Conservation (phyloP, 164 flowering plant genomes). For the Tetrastigma voinierianum region DNA sequence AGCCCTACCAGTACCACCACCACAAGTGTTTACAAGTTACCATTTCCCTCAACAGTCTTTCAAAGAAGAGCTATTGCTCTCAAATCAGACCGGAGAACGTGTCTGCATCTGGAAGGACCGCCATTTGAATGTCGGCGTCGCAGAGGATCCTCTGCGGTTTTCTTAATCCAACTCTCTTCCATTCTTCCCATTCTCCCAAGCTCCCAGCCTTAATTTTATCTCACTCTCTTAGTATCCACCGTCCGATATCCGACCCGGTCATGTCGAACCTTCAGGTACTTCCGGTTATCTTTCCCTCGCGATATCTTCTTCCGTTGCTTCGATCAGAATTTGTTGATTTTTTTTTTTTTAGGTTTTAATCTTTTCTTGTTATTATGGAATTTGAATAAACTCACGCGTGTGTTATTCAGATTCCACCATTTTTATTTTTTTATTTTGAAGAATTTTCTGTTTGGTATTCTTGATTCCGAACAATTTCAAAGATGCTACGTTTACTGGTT, state of each 20-base stretch:
- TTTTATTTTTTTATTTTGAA: no score
- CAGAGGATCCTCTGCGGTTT: slow-evolving; percentile 35
- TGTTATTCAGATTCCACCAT: no score
- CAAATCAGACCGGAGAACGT: neutral
- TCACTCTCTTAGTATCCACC: slow-evolving; percentile 14
- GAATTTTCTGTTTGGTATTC: no score
- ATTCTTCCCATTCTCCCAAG: slow-evolving; percentile 7
- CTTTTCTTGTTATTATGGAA: no score
- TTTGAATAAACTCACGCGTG: no score
- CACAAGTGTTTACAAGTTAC: no score
- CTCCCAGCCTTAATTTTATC: slow-evolving; percentile 18
- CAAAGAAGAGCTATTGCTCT: neutral
- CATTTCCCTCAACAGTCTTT: neutral
- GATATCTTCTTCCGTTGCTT: no score
- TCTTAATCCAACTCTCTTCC: slow-evolving; percentile 14
- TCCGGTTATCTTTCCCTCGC: no score
- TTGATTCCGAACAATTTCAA: no score
- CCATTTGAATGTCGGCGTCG: slow-evolving; percentile 43
- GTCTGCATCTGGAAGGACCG: neutral
- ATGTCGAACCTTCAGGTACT: slow-evolving; percentile 37
- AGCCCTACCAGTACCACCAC: no score
- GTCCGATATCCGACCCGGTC: slow-evolving; percentile 10
- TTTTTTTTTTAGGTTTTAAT: slow-evolving; percentile 1
- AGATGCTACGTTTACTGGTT: no score
- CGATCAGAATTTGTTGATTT: neutral